phyloP scores from a whole-genome alignment of 2,329 filamentous ascomycete species.

The Pseudogymnoascus destructans region DNA sequence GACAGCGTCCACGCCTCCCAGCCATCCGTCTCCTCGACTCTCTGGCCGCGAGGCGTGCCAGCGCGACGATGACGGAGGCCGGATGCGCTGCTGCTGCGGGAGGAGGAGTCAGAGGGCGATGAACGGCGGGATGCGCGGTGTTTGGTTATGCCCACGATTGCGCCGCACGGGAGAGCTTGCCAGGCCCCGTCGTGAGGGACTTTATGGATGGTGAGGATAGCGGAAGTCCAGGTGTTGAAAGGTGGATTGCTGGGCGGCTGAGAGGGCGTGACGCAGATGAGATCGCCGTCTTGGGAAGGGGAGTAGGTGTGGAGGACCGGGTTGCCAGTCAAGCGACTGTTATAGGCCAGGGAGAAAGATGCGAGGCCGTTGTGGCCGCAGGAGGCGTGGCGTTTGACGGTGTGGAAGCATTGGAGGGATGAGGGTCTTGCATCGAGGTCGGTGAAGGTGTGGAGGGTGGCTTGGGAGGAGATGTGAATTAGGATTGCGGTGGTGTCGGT shows the following conservation, averaged over 20 bases:
- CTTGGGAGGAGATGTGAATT: slow-evolving; percentile 44
- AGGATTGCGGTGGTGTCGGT: slow-evolving; percentile 43
- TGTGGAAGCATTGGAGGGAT: slow-evolving; percentile 48
- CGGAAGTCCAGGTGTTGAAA: slow-evolving; percentile 39
- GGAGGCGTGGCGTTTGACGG: slow-evolving; percentile 36
- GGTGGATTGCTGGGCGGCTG: slow-evolving; percentile 29
- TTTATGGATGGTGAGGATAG: slow-evolving; percentile 37
- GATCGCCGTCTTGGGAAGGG: slow-evolving; percentile 38
- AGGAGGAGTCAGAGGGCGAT: slow-evolving; percentile 13
- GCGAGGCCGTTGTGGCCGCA: slow-evolving; percentile 44
- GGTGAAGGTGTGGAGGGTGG: slow-evolving; percentile 47
- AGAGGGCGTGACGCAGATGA: slow-evolving; percentile 43
- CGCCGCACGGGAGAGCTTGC: slow-evolving; percentile 47
- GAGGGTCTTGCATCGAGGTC: slow-evolving; percentile 45
- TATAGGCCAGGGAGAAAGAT: slow-evolving; percentile 53
- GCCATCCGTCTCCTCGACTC: slow-evolving; percentile 19
- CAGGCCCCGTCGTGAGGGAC: slow-evolving; percentile 52
- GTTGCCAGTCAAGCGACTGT: slow-evolving; percentile 38
- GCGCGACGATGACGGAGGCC: slow-evolving; percentile 17
- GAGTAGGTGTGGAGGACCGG: slow-evolving; percentile 53
- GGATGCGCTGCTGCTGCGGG: not conserved
- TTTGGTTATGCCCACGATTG: slow-evolving; percentile 49
- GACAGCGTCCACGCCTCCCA: slow-evolving; percentile 44
- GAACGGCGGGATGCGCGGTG: slow-evolving; percentile 25
- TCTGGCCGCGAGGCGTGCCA: not conserved